Evolutionary conservation across 2,329 filamentous ascomycete genomes (phyloP).

Genomic region (Scytalidium lignicola): DNA sequence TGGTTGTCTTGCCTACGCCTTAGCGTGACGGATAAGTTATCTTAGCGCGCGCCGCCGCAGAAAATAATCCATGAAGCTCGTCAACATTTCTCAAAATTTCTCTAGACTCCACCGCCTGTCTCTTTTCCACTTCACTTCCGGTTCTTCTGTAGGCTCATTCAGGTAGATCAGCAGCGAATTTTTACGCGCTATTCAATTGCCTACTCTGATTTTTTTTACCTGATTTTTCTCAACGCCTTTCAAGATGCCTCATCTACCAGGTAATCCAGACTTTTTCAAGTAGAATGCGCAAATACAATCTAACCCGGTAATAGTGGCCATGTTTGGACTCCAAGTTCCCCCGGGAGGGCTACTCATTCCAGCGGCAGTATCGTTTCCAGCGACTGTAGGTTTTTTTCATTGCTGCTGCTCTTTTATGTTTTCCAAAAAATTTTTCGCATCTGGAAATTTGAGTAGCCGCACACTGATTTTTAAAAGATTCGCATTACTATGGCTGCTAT

Average conservation of each 20-base stretch:
- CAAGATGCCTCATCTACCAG: constrained; percentile 52
- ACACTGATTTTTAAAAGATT: constrained; percentile 53
- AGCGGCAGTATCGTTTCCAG: constrained; percentile 72
- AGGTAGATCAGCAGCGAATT: constrained; percentile 1
- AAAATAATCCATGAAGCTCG: constrained; percentile 20
- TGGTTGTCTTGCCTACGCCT: no score
- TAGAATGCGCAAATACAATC: constrained; percentile 6
- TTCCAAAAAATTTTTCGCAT: not conserved
- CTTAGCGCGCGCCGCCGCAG: constrained; percentile 14
- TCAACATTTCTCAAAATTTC: constrained; percentile 2
- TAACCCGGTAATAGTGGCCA: constrained; percentile 54
- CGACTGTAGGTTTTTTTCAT: constrained; percentile 60
- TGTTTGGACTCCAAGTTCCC: constrained; percentile 91
- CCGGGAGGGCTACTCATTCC: constrained; percentile 78
- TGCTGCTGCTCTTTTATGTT: not conserved
- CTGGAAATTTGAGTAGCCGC: not conserved
- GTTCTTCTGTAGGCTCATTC: constrained; percentile 3
- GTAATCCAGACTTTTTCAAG: constrained; percentile 13
- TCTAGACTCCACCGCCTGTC: constrained; percentile 13
- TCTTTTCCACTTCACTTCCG: constrained; percentile 6
- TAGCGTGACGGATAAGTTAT: constrained; percentile 15
- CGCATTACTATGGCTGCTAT: constrained; percentile 98
- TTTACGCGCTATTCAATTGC: not conserved
- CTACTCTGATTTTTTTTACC: constrained; percentile 8
- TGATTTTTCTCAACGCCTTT: constrained; percentile 2